Evolutionary conservation across 2,329 filamentous ascomycete genomes (phyloP).

Genomic region (Intubia oerlemansii): DNA sequence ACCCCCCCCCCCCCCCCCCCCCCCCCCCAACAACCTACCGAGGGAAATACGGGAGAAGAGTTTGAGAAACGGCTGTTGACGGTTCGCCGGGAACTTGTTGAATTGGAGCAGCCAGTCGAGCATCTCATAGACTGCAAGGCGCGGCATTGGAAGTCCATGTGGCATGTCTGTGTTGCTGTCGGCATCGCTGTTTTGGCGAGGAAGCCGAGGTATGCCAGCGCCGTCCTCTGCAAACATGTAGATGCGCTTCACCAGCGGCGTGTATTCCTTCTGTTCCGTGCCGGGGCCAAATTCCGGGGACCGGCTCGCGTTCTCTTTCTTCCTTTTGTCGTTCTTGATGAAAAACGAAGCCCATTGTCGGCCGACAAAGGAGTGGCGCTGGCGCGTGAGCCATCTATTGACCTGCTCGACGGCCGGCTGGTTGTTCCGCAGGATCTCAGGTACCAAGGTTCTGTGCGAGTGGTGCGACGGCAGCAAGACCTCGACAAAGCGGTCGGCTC

Average conservation of each 20-base stretch:
- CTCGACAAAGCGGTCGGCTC: conserved; percentile 36
- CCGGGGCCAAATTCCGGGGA: too few species aligned
- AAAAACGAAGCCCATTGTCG: conserved; percentile 27
- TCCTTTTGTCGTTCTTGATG: conserved; percentile 18
- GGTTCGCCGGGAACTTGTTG: conserved; percentile 17
- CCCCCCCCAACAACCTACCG: too few species aligned
- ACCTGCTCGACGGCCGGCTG: conserved; percentile 13
- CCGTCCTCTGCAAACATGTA: conserved; percentile 35
- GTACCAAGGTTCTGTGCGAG: conserved; percentile 9
- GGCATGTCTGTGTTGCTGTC: too few species aligned
- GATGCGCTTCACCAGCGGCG: conserved; percentile 19
- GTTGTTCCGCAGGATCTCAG: conserved; percentile 13
- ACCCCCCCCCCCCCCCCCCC: too few species aligned
- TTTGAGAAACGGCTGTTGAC: conserved; percentile 26
- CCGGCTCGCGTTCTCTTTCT: conserved; percentile 6
- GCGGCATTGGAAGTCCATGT: too few species aligned
- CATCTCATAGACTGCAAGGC: conserved; percentile 18
- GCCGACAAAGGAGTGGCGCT: conserved; percentile 21
- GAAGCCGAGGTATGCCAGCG: too few species aligned
- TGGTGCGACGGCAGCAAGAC: conserved; percentile 25
- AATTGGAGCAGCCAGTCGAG: conserved; percentile 29
- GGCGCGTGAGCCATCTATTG: conserved; percentile 18
- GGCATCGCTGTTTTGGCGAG: too few species aligned
- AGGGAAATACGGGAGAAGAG: conserved; percentile 39
- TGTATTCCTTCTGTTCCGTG: conserved; percentile 11